These are phyloP conservation scores for Drosera spatulata DNA, from an alignment of 179 eudicot genomes.

Conservation along the genomic window DNA sequence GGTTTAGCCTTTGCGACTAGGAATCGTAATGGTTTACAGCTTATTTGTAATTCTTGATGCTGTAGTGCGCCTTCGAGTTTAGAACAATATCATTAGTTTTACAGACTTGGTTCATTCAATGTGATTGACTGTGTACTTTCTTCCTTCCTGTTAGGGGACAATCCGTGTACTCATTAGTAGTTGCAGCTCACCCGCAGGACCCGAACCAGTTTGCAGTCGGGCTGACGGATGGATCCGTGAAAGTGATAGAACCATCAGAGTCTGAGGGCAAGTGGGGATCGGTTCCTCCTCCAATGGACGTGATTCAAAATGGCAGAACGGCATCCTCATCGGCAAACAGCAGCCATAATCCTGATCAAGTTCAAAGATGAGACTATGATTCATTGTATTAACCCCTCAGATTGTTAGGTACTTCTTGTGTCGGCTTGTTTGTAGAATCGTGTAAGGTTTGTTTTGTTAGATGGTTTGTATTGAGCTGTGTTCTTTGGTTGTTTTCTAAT, in stretches of 20 bases:
- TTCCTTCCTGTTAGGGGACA: constrained; percentile 38
- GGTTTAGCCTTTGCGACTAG: too few species aligned
- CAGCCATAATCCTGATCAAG: constrained; percentile 54
- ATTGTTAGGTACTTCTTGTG: too few species aligned
- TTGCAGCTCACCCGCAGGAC: constrained; percentile 77
- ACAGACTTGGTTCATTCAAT: too few species aligned
- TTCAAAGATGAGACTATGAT: constrained; percentile 38
- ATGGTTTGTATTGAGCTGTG: too few species aligned
- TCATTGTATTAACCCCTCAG: constrained; percentile 7
- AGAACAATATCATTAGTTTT: too few species aligned
- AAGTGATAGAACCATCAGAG: constrained; percentile 77
- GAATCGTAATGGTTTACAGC: too few species aligned
- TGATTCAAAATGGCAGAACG: constrained; percentile 52
- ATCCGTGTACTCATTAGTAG: constrained; percentile 42
- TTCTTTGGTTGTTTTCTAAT: too few species aligned
- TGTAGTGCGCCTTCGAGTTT: too few species aligned
- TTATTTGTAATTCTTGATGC: too few species aligned
- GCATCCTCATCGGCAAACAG: constrained; percentile 61
- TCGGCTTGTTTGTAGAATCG: too few species aligned
- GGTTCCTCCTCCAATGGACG: constrained; percentile 60
- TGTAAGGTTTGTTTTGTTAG: too few species aligned
- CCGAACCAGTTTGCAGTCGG: constrained; percentile 79
- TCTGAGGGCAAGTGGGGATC: constrained; percentile 79
- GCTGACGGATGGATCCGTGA: constrained; percentile 59
- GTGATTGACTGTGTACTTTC: not conserved